phyloP scores from a whole-genome alignment of 140 eudicot genomes.

The Flaveria floridana region DNA sequence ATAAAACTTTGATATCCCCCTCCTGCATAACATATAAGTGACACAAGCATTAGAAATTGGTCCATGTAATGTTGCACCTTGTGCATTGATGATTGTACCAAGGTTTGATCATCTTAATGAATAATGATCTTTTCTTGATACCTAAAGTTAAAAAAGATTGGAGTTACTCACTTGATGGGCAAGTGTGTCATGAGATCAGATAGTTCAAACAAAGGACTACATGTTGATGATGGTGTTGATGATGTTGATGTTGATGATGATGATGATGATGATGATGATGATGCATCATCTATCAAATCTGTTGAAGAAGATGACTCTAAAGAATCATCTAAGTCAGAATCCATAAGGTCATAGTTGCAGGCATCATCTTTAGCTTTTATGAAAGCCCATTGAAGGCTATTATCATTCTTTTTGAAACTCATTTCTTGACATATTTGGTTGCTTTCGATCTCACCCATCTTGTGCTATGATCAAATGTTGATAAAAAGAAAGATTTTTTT shows the following conservation, averaged over 20 bases:
- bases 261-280: conserved; percentile 37
- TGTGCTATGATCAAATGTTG: conserved; percentile 27
- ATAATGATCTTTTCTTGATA: conserved; percentile 17
- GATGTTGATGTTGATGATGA: conserved; percentile 37
- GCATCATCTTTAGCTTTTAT: conserved; percentile 36
- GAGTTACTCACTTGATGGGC: conserved; percentile 74
- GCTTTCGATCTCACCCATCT: conserved; percentile 32
- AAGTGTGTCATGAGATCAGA: conserved; percentile 80
- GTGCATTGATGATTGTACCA: conserved; percentile 13
- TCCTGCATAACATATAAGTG: conserved; percentile 46
- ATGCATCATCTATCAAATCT: conserved; percentile 43
- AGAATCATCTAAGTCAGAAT: conserved; percentile 35
- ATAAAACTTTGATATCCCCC: conserved; percentile 65
- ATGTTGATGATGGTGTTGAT: conserved; percentile 35
- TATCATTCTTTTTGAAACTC: conserved; percentile 20
- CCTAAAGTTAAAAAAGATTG: conserved; percentile 2
- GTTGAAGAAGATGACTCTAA: conserved; percentile 35
- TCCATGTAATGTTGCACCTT: conserved; percentile 15
- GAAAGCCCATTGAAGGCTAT: conserved; percentile 31
- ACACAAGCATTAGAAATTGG: conserved; percentile 10
- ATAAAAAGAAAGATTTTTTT: neutral
- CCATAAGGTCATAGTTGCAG: conserved; percentile 27
- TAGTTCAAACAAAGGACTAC: conserved; percentile 60
- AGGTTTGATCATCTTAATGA: neutral
- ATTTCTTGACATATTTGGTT: conserved; percentile 26